Evolutionary conservation across 345 rosid species (phyloP), one percentile per base, ranked within the genome.

Genomic region (Alliaria petiolata): DNA sequence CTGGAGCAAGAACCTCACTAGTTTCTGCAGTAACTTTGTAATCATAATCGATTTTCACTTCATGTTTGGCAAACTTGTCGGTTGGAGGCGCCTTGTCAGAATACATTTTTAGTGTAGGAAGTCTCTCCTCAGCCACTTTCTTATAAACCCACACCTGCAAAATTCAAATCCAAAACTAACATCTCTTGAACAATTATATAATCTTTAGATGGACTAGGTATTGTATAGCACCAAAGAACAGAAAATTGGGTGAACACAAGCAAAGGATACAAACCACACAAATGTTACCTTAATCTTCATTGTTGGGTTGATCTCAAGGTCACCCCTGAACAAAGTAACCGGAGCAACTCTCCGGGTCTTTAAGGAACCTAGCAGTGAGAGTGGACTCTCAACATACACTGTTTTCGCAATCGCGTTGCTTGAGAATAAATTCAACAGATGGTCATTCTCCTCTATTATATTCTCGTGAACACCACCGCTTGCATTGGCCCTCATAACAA

Each of bases 81-180:
- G 83, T 80, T 73, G 84, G 70, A 72, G 98, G 96, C 51, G 97
- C 98, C 76, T 86, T 92, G 76, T 92, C 97, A 38, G 97, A 95
- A 72, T 81, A 86, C 75, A 79, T 89, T 80, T 91, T 83, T 71
- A 92, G 83, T 35, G 90, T 85, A 58, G 99, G 98, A 76, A 95
- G 85, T 80, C 76, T 92, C 82, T 92, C 99, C 79, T 95, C 98
- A 7, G 83, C 76, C 22, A 96, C 91, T 84, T 91, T 95, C 76
- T 95, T 95, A 71, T 89, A 95, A 76, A 85, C 99, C 99, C 99
- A 88, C 39, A 95, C 91, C 99, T 95, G 63, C 64, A 71, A 62
- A 26, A 17, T 26, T 26, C 50, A 60, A 36, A 58, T 57, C 7
- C 45, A 63, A 30, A 44, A 34, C 31, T 34, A 14, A 7, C 5